Evolutionary conservation across 2,329 filamentous ascomycete species (phyloP).

Genomic region (Fusarium lateritium): DNA sequence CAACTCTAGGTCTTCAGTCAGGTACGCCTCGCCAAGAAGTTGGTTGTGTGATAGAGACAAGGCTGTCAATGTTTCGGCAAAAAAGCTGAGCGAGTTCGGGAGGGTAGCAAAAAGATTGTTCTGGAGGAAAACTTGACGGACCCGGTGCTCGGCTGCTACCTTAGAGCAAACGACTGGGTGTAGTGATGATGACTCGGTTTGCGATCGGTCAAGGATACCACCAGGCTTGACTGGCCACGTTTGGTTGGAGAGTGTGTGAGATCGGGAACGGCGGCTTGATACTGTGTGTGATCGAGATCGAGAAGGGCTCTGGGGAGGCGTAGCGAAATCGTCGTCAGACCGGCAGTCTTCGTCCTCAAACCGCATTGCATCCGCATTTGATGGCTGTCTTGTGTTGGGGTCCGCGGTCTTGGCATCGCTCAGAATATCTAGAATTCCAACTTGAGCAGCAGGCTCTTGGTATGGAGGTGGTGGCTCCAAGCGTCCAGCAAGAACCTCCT

Average conservation of each 20-base stretch:
- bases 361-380: constrained; percentile 2
- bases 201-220: constrained; percentile 79
- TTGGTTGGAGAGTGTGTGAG: constrained; percentile 63
- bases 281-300: constrained; percentile 65
- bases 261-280: constrained; percentile 60
- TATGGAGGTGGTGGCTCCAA: constrained; percentile 70
- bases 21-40: constrained; percentile 73
- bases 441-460: constrained; percentile 50
- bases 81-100: constrained; percentile 78
- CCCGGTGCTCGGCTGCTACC: constrained; percentile 66
- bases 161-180: constrained; percentile 71
- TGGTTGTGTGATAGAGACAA: constrained; percentile 85
- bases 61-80: constrained; percentile 78
- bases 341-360: constrained; percentile 59
- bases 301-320: constrained; percentile 67
- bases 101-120: constrained; percentile 82
- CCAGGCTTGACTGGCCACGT: constrained; percentile 70
- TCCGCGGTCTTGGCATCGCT: constrained; percentile 40
- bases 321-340: constrained; percentile 70
- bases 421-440: constrained; percentile 41
- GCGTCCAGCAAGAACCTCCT: constrained; percentile 77
- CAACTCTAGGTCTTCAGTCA: constrained; percentile 77
- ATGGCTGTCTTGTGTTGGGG: constrained; percentile 1
- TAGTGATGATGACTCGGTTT: constrained; percentile 73
- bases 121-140: constrained; percentile 76